A percentile compares a stretch with the other conserved stretches of the same genome.
Evolutionary conservation across 2,329 filamentous ascomycete species (phyloP).

Genomic region (Grosmannia penicillata): DNA sequence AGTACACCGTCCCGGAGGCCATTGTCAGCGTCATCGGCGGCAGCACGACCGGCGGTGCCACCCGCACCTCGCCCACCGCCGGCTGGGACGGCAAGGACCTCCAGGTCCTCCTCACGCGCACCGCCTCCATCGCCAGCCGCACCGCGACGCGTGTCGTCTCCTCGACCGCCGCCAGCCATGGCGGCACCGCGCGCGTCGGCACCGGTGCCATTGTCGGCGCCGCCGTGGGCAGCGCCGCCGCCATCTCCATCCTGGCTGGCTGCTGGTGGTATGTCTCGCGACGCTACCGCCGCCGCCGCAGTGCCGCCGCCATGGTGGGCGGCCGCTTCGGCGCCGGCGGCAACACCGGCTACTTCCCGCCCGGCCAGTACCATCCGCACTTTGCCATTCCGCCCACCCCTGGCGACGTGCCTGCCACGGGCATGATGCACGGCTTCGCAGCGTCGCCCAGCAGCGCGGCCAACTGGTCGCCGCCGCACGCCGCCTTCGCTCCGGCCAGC

Average conservation of each 20-base stretch:
- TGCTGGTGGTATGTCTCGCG: slow-evolving; percentile 2
- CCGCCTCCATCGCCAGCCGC: slow-evolving; percentile 28
- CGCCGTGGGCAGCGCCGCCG: slow-evolving; percentile 21
- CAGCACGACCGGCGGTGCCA: slow-evolving; percentile 35
- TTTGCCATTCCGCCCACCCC: no score
- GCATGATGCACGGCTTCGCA: not conserved
- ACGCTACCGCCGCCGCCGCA: slow-evolving; percentile 2
- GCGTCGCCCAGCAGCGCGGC: not conserved
- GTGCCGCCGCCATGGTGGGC: not conserved
- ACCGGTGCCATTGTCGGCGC: slow-evolving; percentile 29
- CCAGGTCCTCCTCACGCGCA: slow-evolving; percentile 35
- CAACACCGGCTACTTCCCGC: no score
- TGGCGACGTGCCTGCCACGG: no score
- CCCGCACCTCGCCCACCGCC: slow-evolving; percentile 29
- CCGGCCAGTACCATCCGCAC: no score
- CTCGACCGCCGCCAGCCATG: slow-evolving; percentile 6
- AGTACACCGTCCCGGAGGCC: slow-evolving; percentile 37
- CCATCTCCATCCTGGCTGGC: slow-evolving; percentile 13
- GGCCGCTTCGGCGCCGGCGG: not conserved
- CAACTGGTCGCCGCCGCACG: not conserved
- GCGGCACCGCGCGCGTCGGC: slow-evolving; percentile 12
- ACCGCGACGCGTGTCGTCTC: slow-evolving; percentile 32
- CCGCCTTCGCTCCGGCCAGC: not conserved
- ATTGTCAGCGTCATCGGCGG: slow-evolving; percentile 37
- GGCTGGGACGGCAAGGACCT: slow-evolving; percentile 38